Evolutionary conservation across 345 rosid species (phyloP).

Genomic region (Eucalyptus sp.): DNA sequence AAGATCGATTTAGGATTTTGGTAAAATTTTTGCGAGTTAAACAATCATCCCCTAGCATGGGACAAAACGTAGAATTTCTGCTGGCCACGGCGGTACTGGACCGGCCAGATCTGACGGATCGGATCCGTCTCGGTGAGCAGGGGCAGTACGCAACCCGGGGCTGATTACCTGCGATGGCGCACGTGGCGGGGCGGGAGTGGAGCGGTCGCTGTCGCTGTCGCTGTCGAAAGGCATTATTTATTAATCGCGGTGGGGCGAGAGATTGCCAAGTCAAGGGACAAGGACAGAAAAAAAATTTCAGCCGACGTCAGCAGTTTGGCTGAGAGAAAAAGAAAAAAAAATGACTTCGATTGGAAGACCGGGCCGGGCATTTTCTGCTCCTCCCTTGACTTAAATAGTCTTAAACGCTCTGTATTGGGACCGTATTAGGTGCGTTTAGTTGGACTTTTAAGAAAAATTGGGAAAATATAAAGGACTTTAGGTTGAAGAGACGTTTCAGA

Average conservation of each 20-base stretch:
- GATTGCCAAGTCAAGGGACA: not conserved
- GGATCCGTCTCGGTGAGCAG: not conserved
- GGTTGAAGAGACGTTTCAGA: no score
- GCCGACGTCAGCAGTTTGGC: not conserved
- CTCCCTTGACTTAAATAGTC: no score
- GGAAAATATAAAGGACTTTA: no score
- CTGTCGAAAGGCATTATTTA: not conserved
- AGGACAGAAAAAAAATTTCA: not conserved
- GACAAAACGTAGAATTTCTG: not conserved
- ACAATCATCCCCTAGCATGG: not conserved
- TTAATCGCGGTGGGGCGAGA: not conserved
- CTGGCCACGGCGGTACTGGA: not conserved
- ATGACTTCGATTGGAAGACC: no score
- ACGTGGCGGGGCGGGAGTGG: not conserved
- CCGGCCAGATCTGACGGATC: not conserved
- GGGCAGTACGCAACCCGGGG: not conserved
- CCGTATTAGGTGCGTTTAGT: no score
- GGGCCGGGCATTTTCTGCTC: no score
- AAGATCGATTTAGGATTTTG: not conserved
- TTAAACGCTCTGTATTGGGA: no score
- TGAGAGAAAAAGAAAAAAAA: no score
- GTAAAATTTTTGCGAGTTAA: not conserved
- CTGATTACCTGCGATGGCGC: not conserved
- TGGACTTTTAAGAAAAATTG: no score
- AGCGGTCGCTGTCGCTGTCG: not conserved